Conservation (phyloP, 2,329 filamentous ascomycete genomes). For the Fusarium sp. region DNA sequence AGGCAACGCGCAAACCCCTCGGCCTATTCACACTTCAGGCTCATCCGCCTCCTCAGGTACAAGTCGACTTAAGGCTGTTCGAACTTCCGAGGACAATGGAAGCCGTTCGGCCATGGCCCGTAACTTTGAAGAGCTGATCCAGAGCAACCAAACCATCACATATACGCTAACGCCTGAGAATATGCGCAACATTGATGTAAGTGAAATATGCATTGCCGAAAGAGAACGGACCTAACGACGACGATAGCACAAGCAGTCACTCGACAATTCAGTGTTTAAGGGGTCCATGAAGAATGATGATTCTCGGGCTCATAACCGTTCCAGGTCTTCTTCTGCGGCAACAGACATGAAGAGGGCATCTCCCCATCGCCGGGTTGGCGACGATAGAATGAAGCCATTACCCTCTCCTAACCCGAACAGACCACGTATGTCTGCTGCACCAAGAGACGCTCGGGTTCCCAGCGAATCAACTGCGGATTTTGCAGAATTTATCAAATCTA, state of each 20-base stretch:
- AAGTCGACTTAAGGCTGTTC: conserved; percentile 60
- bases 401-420: conserved; percentile 32
- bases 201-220: conserved; percentile 38
- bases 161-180: conserved; percentile 83
- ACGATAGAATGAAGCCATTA: conserved; percentile 36
- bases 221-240: conserved; percentile 19
- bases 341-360: conserved; percentile 47
- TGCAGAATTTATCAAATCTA: conserved; percentile 88
- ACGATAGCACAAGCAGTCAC: conserved; percentile 53
- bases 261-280: conserved; percentile 52
- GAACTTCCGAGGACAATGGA: conserved; percentile 66
- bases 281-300: conserved; percentile 59
- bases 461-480: conserved; percentile 81
- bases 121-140: conserved; percentile 81
- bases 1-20: conserved; percentile 39
- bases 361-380: conserved; percentile 20
- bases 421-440: conserved; percentile 45
- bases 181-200: conserved; percentile 79
- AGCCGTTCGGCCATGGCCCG: conserved; percentile 65
- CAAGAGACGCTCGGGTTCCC: conserved; percentile 77
- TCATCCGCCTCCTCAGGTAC: conserved; percentile 61
- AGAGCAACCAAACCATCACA: conserved; percentile 82
- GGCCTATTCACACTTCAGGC: conserved; percentile 57
- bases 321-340: conserved; percentile 59
- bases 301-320: conserved; percentile 50